These are phyloP conservation scores for Geotrichum australiense DNA, from an alignment of 1,139 yeast genomes.

Conservation along the genomic window DNA sequence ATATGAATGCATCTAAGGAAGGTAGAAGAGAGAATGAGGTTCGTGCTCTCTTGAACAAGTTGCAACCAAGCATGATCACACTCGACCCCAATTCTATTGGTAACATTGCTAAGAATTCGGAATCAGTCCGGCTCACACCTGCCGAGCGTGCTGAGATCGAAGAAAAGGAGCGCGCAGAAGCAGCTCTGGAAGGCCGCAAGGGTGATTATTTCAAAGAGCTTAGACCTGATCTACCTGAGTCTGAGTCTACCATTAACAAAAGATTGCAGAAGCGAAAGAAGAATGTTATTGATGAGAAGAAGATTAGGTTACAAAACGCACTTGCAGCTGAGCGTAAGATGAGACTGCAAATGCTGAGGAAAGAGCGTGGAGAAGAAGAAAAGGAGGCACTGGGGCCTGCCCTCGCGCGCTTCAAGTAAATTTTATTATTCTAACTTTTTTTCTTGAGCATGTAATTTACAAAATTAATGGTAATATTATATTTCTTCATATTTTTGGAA, in stretches of 20 bases:
- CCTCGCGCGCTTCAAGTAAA: slow-evolving; percentile 27
- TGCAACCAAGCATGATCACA: slow-evolving; percentile 87
- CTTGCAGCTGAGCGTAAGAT: slow-evolving; percentile 66
- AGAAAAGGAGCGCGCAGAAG: slow-evolving; percentile 37
- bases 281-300: slow-evolving; percentile 85
- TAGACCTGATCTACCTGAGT: slow-evolving; percentile 24
- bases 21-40: slow-evolving; percentile 95
- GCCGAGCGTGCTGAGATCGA: slow-evolving; percentile 41
- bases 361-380: slow-evolving; percentile 20
- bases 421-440: too few relatives aligned
- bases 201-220: slow-evolving; percentile 34
- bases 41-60: slow-evolving; percentile 73
- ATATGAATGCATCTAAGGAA: slow-evolving; percentile 63
- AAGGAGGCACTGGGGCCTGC: slow-evolving; percentile 30
- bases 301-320: slow-evolving; percentile 71
- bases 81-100: slow-evolving; percentile 89
- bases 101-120: slow-evolving; percentile 66
- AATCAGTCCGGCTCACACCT: slow-evolving; percentile 55
- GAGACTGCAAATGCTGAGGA: slow-evolving; percentile 44
- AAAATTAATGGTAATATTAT: too few relatives aligned
- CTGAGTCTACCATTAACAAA: slow-evolving; percentile 72
- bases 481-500: too few relatives aligned
- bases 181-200: slow-evolving; percentile 25
- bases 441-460: too few relatives aligned
- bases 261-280: slow-evolving; percentile 77